These are phyloP conservation scores for Chaetoscypha palmicola DNA, from an alignment of 2,329 filamentous ascomycete species.

Conservation along the genomic window DNA sequence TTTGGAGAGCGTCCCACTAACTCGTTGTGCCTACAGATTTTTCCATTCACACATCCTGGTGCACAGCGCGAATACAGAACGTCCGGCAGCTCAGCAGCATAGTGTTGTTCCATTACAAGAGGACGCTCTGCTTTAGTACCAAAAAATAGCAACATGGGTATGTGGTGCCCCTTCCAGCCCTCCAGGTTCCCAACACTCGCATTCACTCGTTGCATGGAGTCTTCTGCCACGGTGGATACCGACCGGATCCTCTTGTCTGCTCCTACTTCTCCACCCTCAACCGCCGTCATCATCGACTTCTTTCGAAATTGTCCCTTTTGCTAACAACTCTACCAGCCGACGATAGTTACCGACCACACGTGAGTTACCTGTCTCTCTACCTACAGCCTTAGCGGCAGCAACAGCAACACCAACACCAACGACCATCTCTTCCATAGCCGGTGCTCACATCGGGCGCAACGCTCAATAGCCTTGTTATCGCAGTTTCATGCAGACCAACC, in stretches of 20 bases:
- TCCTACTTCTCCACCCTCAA: conserved; percentile 4
- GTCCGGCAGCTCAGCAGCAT: conserved; percentile 13
- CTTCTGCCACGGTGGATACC: background rate
- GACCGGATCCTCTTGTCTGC: conserved; percentile 1
- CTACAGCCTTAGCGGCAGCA: background rate
- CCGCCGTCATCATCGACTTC: conserved; percentile 1
- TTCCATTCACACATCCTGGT: conserved; percentile 12
- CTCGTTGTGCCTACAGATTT: conserved; percentile 13
- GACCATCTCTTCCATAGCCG: too few relatives aligned
- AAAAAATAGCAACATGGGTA: conserved; percentile 14
- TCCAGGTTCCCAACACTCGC: conserved; percentile 8
- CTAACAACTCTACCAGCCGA: conserved; percentile 8
- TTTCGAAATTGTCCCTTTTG: conserved; percentile 1
- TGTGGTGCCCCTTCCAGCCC: conserved; percentile 1
- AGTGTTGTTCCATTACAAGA: conserved; percentile 13
- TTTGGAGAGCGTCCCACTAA: conserved; percentile 14
- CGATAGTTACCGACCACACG: conserved; percentile 12
- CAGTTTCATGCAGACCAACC: conserved; percentile 3
- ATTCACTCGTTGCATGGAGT: conserved; percentile 5
- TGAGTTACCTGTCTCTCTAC: conserved; percentile 6
- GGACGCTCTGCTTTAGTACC: conserved; percentile 6
- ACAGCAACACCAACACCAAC: background rate
- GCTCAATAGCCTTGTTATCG: conserved; percentile 9
- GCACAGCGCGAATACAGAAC: conserved; percentile 10
- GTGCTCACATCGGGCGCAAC: conserved; percentile 4